Base-by-base conservation (phyloP, 2,329 filamentous ascomycete genomes). In the Fusarium nisikadoi region DNA sequence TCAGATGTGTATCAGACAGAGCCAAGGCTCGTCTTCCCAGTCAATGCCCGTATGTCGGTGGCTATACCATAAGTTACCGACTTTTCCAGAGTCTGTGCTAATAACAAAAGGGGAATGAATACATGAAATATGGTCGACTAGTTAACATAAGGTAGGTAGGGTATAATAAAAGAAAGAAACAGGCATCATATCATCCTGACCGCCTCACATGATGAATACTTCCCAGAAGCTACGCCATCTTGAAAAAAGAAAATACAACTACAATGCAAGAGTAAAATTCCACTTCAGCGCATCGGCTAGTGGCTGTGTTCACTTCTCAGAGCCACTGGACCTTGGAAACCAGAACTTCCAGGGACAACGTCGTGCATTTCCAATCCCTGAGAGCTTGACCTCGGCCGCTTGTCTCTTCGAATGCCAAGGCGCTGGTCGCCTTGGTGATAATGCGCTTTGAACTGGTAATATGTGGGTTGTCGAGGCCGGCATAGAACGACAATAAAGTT, bases 371-470 rank as follows among this genome's bases (percentile, higher is more conserved):
- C 94, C 77, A 95, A 85, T 81, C 96, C 94, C 77, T 95, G 85
- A 78, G 79, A 85, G 83, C 76, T 86, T 81, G 80, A 89, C 84
- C 80, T 87, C 79, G 77, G 77, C 13, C 80, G 74, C 59, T 79
- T 78, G 27, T 77, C 77, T 33, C 77, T 76, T 45, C 78, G 78
- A 29, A 86, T 84, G 10, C 92, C 93, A 68, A 98, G 90, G 31
- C 96, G 89, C 82, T 97, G 93, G 80, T 98, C 96, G 11, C 96
- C 96, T 69, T 91, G 87, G 70, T 90, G 84, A 76, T 96, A 95
- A 59, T 85, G 84, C 46, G 84, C 84, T 84, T 97, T 98, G 86
- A 98, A 97, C 68, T 89, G 89, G 78, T 98, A 90, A 80, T 98
- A 98, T 0, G 93, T 95, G 12, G 95, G 95, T 25, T 94, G 91